These are phyloP conservation scores for Misopates orontium DNA, from an alignment of 257 asterid genomes.

Conservation along the genomic window DNA sequence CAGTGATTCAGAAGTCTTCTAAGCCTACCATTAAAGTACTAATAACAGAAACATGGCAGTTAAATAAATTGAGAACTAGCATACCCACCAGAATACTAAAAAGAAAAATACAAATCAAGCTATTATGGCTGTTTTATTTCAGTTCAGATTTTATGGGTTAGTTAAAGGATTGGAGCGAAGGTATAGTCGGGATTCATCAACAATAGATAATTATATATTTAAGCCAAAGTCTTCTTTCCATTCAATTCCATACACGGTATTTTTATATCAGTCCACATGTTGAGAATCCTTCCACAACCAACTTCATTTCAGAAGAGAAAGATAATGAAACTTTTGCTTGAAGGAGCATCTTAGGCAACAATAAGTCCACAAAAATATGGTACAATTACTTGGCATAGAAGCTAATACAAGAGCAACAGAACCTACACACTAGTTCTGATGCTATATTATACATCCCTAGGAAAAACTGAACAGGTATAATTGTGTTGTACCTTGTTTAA, in stretches of 20 bases:
- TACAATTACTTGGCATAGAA: too few species aligned
- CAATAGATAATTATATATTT: too few species aligned
- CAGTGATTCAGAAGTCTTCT: conserved; percentile 1
- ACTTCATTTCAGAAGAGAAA: background rate
- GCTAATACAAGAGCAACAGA: too few species aligned
- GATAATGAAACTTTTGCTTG: background rate
- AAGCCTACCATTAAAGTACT: conserved; percentile 18
- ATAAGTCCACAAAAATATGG: background rate
- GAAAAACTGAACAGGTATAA: background rate
- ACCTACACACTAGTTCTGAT: too few species aligned
- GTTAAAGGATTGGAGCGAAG: too few species aligned
- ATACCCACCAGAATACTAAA: background rate
- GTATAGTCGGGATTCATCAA: too few species aligned
- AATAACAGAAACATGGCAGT: conserved; percentile 9
- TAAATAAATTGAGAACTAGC: background rate
- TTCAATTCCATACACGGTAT: conserved; percentile 1
- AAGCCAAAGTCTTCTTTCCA: background rate
- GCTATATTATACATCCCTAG: too few species aligned
- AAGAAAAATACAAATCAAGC: background rate
- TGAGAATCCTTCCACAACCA: conserved; percentile 7
- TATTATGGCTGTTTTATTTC: too few species aligned
- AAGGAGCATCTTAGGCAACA: conserved; percentile 5
- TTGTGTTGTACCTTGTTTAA: conserved; percentile 9
- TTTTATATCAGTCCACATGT: background rate
- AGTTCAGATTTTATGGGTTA: too few species aligned